A percentile compares a stretch with the other conserved stretches of the same genome.
Conservation (phyloP, 805 yeast genomes). For the Metschnikowia picachoensis region DNA sequence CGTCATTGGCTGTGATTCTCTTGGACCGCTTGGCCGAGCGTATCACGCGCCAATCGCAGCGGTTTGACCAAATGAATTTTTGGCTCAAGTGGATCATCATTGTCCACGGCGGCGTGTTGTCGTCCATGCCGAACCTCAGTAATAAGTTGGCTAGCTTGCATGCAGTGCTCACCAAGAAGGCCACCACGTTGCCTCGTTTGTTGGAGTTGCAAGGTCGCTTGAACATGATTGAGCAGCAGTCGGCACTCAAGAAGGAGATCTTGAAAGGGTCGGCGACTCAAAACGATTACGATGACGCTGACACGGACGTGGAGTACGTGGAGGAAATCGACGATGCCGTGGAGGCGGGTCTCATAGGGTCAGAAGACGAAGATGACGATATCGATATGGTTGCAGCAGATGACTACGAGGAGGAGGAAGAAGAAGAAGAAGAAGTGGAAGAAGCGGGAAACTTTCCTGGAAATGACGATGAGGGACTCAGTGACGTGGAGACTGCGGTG, state of each 20-base stretch:
- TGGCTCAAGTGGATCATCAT: conserved; percentile 58
- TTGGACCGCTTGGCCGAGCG: conserved; percentile 52
- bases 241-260: conserved; percentile 40
- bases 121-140: conserved; percentile 43
- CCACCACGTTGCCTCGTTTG: conserved; percentile 46
- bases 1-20: conserved; percentile 46
- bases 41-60: conserved; percentile 46
- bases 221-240: conserved; percentile 43
- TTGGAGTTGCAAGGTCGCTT: conserved; percentile 50
- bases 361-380: conserved; percentile 15
- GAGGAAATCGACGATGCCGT: conserved; percentile 63
- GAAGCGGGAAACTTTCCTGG: conserved; percentile 16
- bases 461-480: conserved; percentile 18
- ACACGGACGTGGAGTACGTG: conserved; percentile 61
- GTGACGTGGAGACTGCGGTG: conserved; percentile 19
- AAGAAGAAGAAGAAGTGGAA: conserved; percentile 12
- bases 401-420: conserved; percentile 13
- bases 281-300: conserved; percentile 30
- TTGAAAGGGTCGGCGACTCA: conserved; percentile 21
- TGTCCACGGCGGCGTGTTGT: conserved; percentile 50
- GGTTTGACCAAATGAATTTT: conserved; percentile 46
- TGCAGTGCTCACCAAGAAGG: conserved; percentile 45
- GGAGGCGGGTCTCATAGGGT: conserved; percentile 16
- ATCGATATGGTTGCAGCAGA: conserved; percentile 10
- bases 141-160: conserved; percentile 43